Evolutionary conservation across 2,329 filamentous ascomycete genomes (phyloP).

Genomic region (Chrysoporthe puriensis): DNA sequence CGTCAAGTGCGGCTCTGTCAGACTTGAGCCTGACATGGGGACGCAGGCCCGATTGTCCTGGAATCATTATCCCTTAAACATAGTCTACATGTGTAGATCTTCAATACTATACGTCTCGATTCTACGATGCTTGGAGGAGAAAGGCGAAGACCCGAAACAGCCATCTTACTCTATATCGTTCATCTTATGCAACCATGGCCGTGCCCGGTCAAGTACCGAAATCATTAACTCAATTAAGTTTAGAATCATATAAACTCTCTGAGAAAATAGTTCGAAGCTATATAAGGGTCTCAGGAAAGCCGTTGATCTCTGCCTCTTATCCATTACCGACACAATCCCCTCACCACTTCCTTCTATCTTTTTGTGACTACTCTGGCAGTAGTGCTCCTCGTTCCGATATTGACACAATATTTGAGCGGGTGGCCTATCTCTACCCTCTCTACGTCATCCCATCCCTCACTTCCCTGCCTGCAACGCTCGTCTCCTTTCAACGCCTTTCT

Average conservation of each 20-base stretch:
- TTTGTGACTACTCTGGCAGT: background rate
- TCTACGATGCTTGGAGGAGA: background rate
- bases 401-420: background rate
- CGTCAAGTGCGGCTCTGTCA: background rate
- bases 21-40: background rate
- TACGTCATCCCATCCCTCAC: background rate
- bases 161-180: background rate
- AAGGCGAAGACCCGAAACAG: background rate
- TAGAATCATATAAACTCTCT: background rate
- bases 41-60: background rate
- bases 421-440: background rate
- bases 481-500: background rate
- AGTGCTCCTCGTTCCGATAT: background rate
- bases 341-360: background rate
- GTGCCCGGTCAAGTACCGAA: background rate
- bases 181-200: background rate
- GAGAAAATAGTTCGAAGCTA: background rate
- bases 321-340: background rate
- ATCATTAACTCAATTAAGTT: background rate
- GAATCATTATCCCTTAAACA: background rate
- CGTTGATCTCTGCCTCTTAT: background rate
- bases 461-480: too few species aligned
- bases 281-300: background rate
- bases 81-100: too few species aligned
- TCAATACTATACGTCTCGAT: too few species aligned